A percentile compares a stretch with the other conserved stretches of the same genome.
These are phyloP conservation scores for Rosa multiflora DNA, from an alignment of 306 rosid species.

Conservation along the genomic window DNA sequence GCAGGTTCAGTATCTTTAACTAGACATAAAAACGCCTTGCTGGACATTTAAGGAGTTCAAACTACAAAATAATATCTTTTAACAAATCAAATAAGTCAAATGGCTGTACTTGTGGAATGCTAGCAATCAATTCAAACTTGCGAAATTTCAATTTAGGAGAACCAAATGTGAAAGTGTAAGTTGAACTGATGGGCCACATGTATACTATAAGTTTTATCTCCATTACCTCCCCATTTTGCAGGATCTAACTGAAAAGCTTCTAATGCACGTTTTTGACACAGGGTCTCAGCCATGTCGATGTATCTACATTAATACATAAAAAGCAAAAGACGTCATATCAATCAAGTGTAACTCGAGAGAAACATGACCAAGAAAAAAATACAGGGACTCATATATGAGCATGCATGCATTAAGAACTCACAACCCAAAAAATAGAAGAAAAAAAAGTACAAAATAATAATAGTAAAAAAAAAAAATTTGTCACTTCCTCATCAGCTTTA, in stretches of 20 bases:
- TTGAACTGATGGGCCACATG: not conserved
- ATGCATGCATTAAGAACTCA: not conserved
- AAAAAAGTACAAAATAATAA: no score
- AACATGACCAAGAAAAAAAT: not conserved
- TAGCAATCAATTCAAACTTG: not conserved
- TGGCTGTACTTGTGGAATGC: not conserved
- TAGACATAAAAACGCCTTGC: not conserved
- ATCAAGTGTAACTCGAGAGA: constrained; percentile 1
- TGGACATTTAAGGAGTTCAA: constrained; percentile 2
- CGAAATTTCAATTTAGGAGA: not conserved
- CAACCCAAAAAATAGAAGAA: not conserved
- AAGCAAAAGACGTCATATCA: not conserved
- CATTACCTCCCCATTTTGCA: constrained; percentile 90
- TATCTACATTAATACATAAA: constrained; percentile 43
- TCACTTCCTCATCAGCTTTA: not conserved
- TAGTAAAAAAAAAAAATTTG: not conserved
- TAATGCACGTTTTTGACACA: constrained; percentile 86
- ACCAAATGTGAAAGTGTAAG: not conserved
- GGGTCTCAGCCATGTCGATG: constrained; percentile 86
- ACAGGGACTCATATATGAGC: not conserved
- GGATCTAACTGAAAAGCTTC: constrained; percentile 87
- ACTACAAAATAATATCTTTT: not conserved
- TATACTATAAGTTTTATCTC: not conserved
- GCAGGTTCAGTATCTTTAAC: not conserved
- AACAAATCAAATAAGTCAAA: not conserved